A percentile compares a stretch with the other conserved stretches of the same genome.
Conservation (phyloP, 768 basidiomycete genomes). For the Tylopilus balloui region DNA sequence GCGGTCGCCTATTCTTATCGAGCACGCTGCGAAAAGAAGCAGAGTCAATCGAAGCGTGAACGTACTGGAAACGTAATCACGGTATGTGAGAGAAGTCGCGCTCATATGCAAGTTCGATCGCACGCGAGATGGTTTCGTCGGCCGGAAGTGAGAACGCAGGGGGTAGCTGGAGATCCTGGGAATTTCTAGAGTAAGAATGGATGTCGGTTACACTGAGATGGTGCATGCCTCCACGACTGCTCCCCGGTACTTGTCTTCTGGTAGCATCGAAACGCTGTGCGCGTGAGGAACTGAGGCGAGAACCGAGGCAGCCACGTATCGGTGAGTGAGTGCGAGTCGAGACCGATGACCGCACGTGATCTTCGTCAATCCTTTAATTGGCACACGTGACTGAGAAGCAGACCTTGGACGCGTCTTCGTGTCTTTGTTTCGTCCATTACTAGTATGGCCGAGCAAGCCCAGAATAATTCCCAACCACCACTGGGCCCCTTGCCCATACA, state of each 20-base stretch:
- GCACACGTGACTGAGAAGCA: no score
- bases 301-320: background rate
- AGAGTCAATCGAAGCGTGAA: background rate
- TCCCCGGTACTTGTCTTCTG: conserved; percentile 67
- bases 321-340: background rate
- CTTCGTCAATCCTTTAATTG: no score
- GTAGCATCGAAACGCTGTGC: conserved; percentile 5
- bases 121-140: conserved; percentile 65
- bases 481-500: conserved; percentile 68
- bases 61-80: conserved; percentile 38
- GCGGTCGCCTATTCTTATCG: conserved; percentile 61
- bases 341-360: conserved; percentile 2
- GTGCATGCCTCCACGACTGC: conserved; percentile 78
- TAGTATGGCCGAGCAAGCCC: conserved; percentile 12
- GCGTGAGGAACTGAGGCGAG: background rate
- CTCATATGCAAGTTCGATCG: conserved; percentile 86
- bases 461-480: conserved; percentile 16
- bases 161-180: conserved; percentile 65
- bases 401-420: no score
- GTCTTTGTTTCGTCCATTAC: no score
- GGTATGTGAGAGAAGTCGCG: conserved; percentile 93
- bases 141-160: conserved; percentile 82
- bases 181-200: background rate
- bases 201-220: background rate
- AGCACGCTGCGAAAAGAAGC: conserved; percentile 56